Evolutionary conservation across 2,329 filamentous ascomycete genomes (phyloP).

Genomic region (Neoarthrinium moseri): DNA sequence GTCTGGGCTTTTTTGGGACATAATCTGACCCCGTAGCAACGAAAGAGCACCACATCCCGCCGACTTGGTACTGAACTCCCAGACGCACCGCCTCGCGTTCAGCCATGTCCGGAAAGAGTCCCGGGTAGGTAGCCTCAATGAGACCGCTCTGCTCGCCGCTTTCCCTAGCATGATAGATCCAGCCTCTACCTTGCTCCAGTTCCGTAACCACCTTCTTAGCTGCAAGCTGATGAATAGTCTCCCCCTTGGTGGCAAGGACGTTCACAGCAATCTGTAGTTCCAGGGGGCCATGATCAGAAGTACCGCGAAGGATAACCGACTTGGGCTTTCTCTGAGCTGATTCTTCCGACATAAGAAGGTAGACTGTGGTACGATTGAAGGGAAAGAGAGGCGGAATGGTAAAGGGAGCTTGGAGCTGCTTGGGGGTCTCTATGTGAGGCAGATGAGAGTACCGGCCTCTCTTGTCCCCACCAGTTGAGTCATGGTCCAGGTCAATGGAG

Average conservation of each 20-base stretch:
- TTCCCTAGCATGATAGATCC: conserved; percentile 55
- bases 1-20: no score
- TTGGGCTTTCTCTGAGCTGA: conserved; percentile 43
- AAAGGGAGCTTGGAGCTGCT: conserved; percentile 62
- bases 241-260: conserved; percentile 38
- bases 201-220: conserved; percentile 67
- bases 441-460: conserved; percentile 45
- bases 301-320: conserved; percentile 58
- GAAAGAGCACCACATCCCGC: conserved; percentile 71
- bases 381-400: conserved; percentile 64
- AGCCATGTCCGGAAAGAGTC: conserved; percentile 57
- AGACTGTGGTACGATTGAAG: conserved; percentile 64
- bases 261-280: conserved; percentile 64
- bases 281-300: conserved; percentile 55
- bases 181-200: conserved; percentile 69
- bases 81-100: conserved; percentile 66
- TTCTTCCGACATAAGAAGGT: conserved; percentile 60
- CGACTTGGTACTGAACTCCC: conserved; percentile 65
- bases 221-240: conserved; percentile 69
- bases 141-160: conserved; percentile 31
- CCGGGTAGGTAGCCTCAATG: conserved; percentile 45
- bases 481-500: conserved; percentile 35
- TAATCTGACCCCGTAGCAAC: conserved; percentile 62
- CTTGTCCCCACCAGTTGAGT: conserved; percentile 20
- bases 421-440: conserved; percentile 50